Evolutionary conservation across 148 eudicot species (phyloP), one percentile per base, ranked within the genome.

Genomic region (Limonium bicolor): DNA sequence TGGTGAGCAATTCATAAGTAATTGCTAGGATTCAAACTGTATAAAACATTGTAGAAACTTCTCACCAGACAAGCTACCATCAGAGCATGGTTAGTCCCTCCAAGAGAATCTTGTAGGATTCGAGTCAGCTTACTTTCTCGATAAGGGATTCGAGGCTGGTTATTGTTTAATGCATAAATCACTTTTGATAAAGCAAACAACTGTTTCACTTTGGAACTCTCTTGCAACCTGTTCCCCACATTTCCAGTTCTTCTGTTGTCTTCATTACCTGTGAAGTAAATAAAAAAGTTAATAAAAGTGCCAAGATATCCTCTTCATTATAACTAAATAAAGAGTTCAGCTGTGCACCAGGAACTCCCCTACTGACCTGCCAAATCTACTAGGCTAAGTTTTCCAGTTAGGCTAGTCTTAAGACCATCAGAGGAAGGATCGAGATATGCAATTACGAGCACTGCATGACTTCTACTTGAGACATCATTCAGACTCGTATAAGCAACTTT

Each of bases 51-150:
- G 7, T 4, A 20, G 3, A 21, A 48, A 41, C 7, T 23, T 31
- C 60, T 49, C 68, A 90, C 99, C 93, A 90, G 59, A 51, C 95
- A 90, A 50, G 99, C 92, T 15, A 90, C 72, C 99, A 90, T 84
- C 27, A 90, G 47, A 29, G 99, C 79, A 58, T 55, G 85, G 35
- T 82, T 80, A 49, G 74, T 80, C 50, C 93, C 88, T 47, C 99
- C 99, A 40, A 90, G 99, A 36, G 97, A 88, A 67, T 80, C 95
- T 51, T 88, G 94, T 42, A 88, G 48, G 48, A 88, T 75, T n/a
- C 97, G 80, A n/a, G 97, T 88, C 59, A 88, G 52, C 59, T 84
- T 88, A 78, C 78, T 88, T 55, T 88, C 97, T 62, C 97, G 58
- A 36, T 80, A 88, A 13, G 97, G 95, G 38, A 90, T 57, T 65